phyloP scores from a whole-genome alignment of 768 basidiomycete genomes.

The Calocybe cyanea region DNA sequence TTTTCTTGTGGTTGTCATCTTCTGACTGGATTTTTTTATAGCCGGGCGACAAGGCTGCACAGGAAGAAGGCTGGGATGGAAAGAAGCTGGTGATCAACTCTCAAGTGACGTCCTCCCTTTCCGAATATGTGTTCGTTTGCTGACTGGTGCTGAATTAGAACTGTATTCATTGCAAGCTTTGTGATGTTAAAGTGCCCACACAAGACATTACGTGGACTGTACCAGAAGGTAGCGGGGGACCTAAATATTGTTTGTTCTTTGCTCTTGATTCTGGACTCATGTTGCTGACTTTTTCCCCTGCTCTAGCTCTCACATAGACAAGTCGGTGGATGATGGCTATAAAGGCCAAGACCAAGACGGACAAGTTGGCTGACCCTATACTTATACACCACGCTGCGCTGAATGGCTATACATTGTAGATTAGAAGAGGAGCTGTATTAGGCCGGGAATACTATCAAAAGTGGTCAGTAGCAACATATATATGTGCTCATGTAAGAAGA shows the following conservation, averaged over 20 bases:
- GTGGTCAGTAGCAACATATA: background rate
- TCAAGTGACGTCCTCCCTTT: constrained; percentile 52
- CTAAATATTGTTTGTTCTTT: constrained; percentile 77
- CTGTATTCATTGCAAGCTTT: constrained; percentile 92
- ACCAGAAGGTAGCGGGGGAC: constrained; percentile 95
- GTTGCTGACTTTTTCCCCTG: background rate
- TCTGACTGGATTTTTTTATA: background rate
- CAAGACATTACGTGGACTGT: constrained; percentile 98
- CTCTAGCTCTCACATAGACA: too few species aligned
- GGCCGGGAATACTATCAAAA: too few species aligned
- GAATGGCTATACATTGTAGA: too few species aligned
- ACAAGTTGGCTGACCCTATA: too few species aligned
- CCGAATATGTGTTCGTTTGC: background rate
- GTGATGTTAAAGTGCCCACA: constrained; percentile 93
- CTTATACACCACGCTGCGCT: too few species aligned
- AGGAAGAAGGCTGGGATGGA: constrained; percentile 63
- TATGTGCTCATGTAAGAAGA: too few species aligned
- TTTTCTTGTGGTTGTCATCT: constrained; percentile 1
- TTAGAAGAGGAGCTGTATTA: too few species aligned
- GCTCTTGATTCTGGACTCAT: constrained; percentile 1
- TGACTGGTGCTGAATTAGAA: constrained; percentile 44
- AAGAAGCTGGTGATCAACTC: constrained; percentile 95
- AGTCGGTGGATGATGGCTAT: too few species aligned
- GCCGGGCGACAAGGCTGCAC: constrained; percentile 21
- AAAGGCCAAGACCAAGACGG: too few species aligned